Evolutionary conservation across 768 basidiomycete genomes (phyloP).

Genomic region (Royoungia palumana): DNA sequence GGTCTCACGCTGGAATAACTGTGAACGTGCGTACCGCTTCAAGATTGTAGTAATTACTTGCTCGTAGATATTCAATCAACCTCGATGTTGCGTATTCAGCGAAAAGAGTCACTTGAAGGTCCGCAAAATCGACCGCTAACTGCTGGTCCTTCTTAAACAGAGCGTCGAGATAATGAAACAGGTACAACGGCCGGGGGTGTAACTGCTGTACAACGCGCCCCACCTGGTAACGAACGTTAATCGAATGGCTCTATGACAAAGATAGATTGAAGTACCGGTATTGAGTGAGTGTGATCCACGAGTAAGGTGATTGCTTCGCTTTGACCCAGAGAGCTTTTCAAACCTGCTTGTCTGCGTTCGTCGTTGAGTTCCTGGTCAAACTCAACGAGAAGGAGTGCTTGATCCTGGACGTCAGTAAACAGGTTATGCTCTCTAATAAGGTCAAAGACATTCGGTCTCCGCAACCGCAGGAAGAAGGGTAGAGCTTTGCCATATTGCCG

Average conservation of each 20-base stretch:
- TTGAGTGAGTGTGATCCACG: slow-evolving; percentile 93
- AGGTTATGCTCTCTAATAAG: slow-evolving; percentile 91
- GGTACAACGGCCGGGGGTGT: slow-evolving; percentile 66
- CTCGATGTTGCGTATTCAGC: slow-evolving; percentile 79
- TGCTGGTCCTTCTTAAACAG: slow-evolving; percentile 84
- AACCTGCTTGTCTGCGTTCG: slow-evolving; percentile 44
- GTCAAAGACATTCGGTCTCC: slow-evolving; percentile 87
- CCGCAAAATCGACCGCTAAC: slow-evolving; percentile 76
- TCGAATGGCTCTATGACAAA: background rate
- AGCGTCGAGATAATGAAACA: slow-evolving; percentile 92
- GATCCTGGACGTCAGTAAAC: slow-evolving; percentile 93
- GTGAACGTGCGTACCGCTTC: slow-evolving; percentile 54
- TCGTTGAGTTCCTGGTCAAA: slow-evolving; percentile 88
- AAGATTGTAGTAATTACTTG: slow-evolving; percentile 87
- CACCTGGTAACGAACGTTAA: slow-evolving; percentile 48
- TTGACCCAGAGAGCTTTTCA: slow-evolving; percentile 39
- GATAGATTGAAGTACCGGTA: slow-evolving; percentile 61
- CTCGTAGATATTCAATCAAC: slow-evolving; percentile 87
- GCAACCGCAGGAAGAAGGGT: slow-evolving; percentile 82
- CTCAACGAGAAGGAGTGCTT: slow-evolving; percentile 87
- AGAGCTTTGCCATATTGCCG: slow-evolving; percentile 94
- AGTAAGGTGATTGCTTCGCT: slow-evolving; percentile 84
- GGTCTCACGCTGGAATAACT: background rate
- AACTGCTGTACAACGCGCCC: slow-evolving; percentile 87
- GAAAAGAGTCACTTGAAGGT: slow-evolving; percentile 86